Base-by-base conservation (phyloP, 176 grass and related monocot species). In the Triticum timopheevii region DNA sequence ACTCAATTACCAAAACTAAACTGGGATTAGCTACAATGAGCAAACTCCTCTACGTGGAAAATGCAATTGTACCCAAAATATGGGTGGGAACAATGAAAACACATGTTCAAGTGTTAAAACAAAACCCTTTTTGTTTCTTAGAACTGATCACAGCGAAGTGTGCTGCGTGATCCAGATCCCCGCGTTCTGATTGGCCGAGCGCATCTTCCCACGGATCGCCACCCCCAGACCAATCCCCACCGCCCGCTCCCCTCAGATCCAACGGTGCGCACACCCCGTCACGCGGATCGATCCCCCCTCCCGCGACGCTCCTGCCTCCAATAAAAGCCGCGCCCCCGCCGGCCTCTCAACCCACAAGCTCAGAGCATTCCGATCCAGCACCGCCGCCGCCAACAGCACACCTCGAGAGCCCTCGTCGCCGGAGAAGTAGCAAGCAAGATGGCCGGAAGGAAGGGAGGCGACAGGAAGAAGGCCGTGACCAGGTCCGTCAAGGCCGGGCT, bases 401-500 rank as follows among this genome's bases (percentile, higher is more conserved):
- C 1, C 27, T 27, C 27, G 27, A 27, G 27, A 27, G 27, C 27
- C 27, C 27, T 27, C 27, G 27, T 27, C 54, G 54, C 19, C 54
- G 19, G 54, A 22, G 54, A 22, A 22, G 54, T 0, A 59, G 54
- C 54, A 58, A 22, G 54, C 54, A 58, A 73, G 38, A 73, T 73
- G 70, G 80, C 49, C 33, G 67, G 81, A 22, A 61, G 81, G 81
- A 83, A 72, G 67, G 49, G 10, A 0, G 81, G 67, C 13, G 81
- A 69, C 2, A 73, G 52, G 68, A 83, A 83, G 67, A 83, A 73
- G 81, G 0, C 50, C 4, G 81, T 83, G 13, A 20, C 81, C n/a
- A 13, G 81, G 0, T 83, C 81, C 8, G 50, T 83, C 2, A 95
- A 92, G 79, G 93, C 93, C 13, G 90, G 90, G 6, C 93, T 95